Evolutionary conservation across 2,329 filamentous ascomycete species (phyloP).

Genomic region (Aspergillus pseudoviridinutans): DNA sequence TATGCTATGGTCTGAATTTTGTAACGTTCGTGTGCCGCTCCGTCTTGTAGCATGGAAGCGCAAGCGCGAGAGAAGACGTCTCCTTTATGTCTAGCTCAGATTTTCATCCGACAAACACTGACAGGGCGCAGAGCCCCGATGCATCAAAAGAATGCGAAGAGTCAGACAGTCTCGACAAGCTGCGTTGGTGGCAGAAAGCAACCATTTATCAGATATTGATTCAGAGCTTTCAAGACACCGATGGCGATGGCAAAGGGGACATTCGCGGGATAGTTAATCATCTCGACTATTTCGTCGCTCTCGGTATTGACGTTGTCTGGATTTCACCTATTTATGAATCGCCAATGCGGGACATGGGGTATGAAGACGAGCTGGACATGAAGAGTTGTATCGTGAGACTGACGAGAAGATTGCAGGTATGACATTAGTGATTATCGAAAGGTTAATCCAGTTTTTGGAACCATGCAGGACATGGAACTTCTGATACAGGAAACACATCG

Average conservation of each 20-base stretch:
- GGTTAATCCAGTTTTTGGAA: slow-evolving; percentile 47
- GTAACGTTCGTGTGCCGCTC: neutral
- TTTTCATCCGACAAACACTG: neutral
- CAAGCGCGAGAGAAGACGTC: neutral
- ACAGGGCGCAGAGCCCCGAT: neutral
- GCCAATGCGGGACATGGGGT: slow-evolving; percentile 49
- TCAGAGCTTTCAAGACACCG: slow-evolving; percentile 33
- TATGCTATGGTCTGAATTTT: neutral
- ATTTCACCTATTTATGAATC: slow-evolving; percentile 48
- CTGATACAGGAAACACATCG: slow-evolving; percentile 42
- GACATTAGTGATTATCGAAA: slow-evolving; percentile 54
- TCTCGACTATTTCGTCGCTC: slow-evolving; percentile 26
- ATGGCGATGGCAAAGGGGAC: slow-evolving; percentile 33
- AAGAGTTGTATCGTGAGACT: neutral
- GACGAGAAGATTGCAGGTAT: slow-evolving; percentile 4
- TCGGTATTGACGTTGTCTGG: slow-evolving; percentile 34
- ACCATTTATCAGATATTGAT: slow-evolving; percentile 31
- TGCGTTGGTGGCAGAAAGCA: slow-evolving; percentile 38
- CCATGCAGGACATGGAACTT: slow-evolving; percentile 43
- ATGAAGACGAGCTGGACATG: slow-evolving; percentile 27
- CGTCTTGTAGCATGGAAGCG: neutral
- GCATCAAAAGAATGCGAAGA: slow-evolving; percentile 4
- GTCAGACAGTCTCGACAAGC: slow-evolving; percentile 8
- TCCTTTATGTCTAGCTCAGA: neutral
- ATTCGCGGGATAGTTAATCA: slow-evolving; percentile 27